These are phyloP conservation scores for Backusella mclennaniae DNA, from an alignment of 192 early-diverging fungal genomes.

Conservation along the genomic window DNA sequence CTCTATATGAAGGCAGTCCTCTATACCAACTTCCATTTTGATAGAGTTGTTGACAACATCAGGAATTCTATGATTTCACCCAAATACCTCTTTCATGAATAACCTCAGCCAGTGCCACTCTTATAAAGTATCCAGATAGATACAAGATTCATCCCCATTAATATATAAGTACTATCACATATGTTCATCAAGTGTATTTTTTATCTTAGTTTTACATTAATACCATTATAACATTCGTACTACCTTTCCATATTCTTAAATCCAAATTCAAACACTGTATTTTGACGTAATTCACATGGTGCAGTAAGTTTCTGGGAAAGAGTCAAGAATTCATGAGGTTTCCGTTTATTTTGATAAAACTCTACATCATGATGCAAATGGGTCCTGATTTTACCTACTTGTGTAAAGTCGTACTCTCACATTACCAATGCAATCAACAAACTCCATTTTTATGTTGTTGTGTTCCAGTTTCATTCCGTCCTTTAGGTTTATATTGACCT, in stretches of 20 bases:
- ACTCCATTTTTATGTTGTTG: slow-evolving; percentile 98
- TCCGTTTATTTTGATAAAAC: slow-evolving; percentile 92
- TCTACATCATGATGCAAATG: slow-evolving; percentile 48
- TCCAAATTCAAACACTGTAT: slow-evolving; percentile 86
- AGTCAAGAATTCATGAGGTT: slow-evolving; percentile 93
- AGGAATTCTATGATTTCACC: slow-evolving; percentile 96
- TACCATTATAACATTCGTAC: slow-evolving; percentile 97
- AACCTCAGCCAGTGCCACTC: slow-evolving; percentile 87
- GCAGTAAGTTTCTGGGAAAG: slow-evolving; percentile 92
- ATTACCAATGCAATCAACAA: slow-evolving; percentile 94
- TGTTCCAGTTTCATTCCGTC: slow-evolving; percentile 96
- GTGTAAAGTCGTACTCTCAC: background rate
- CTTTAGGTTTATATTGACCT: slow-evolving; percentile 62
- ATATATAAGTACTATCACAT: background rate
- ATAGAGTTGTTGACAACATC: slow-evolving; percentile 91
- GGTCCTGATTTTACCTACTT: background rate
- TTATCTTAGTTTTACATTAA: slow-evolving; percentile 90
- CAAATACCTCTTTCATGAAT: slow-evolving; percentile 93
- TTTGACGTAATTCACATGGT: slow-evolving; percentile 86
- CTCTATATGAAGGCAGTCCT: slow-evolving; percentile 98
- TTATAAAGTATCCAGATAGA: slow-evolving; percentile 82
- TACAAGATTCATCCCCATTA: background rate
- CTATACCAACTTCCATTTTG: slow-evolving; percentile 99
- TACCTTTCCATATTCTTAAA: slow-evolving; percentile 98
- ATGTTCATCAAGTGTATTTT: background rate